A percentile compares a stretch with the other conserved stretches of the same genome.
phyloP scores from a whole-genome alignment of 192 early-diverging fungal genomes.

The Pilobolus umbonatus region DNA sequence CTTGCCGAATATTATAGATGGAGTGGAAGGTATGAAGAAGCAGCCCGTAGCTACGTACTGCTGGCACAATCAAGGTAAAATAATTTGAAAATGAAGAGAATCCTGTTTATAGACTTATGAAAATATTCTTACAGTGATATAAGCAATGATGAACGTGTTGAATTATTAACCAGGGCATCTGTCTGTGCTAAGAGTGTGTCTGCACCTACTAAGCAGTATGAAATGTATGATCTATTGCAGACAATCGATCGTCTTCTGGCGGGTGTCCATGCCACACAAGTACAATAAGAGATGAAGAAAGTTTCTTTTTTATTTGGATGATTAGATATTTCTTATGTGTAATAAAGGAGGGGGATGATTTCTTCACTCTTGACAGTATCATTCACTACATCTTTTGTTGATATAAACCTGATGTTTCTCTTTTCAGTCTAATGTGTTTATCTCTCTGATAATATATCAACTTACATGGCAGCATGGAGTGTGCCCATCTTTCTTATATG shows the following conservation, averaged over 20 bases:
- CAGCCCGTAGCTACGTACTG: neutral
- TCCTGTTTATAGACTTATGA: neutral
- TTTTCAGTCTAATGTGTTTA: neutral
- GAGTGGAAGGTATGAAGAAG: conserved; percentile 12
- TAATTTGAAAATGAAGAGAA: neutral
- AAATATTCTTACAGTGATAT: neutral
- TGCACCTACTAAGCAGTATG: conserved; percentile 3
- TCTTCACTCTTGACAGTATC: neutral
- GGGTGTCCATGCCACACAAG: neutral
- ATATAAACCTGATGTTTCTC: neutral
- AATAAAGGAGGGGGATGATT: neutral
- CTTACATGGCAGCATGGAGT: neutral
- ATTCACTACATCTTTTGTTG: neutral
- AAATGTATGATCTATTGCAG: neutral
- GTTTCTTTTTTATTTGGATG: neutral
- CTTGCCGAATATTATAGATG: conserved; percentile 10
- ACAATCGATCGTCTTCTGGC: neutral
- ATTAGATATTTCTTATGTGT: neutral
- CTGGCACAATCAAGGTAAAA: neutral
- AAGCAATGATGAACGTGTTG: neutral
- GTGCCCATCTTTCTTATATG: neutral
- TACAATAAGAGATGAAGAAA: conserved; percentile 8
- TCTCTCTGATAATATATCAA: neutral
- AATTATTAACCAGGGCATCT: neutral
- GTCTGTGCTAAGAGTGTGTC: neutral